A percentile compares a stretch with the other conserved stretches of the same genome.
phyloP scores from a whole-genome alignment of 768 basidiomycete genomes.

The Mycena crocata region DNA sequence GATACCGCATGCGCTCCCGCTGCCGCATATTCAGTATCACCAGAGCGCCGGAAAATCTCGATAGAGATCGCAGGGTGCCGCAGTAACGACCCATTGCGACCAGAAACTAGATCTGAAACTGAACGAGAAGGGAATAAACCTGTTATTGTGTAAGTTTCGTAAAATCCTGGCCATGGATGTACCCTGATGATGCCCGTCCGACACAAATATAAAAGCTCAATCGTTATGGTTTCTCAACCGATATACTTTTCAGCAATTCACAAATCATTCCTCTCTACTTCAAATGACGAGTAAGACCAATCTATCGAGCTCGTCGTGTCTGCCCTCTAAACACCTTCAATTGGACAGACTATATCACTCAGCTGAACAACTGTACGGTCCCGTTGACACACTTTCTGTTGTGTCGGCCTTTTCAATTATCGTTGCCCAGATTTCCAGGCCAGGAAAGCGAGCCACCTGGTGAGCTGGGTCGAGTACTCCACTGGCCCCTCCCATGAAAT shows the following conservation, averaged over 20 bases:
- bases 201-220: conserved; percentile 20
- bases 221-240: neutral
- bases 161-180: conserved; percentile 11
- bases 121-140: neutral
- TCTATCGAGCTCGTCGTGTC: too few relatives aligned
- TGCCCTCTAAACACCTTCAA: too few relatives aligned
- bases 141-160: conserved; percentile 12
- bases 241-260: neutral
- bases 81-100: neutral
- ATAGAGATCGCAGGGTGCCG: conserved; percentile 3
- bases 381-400: neutral
- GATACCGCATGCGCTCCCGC: conserved; percentile 23
- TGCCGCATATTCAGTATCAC: conserved; percentile 7
- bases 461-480: conserved; percentile 55
- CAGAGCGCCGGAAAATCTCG: neutral
- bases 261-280: conserved; percentile 13
- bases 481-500: conserved; percentile 56
- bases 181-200: conserved; percentile 16
- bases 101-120: conserved; percentile 26
- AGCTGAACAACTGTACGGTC: conserved; percentile 37
- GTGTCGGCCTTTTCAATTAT: neutral
- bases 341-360: conserved; percentile 47
- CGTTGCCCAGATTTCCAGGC: conserved; percentile 50
- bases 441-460: conserved; percentile 38
- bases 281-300: conserved; percentile 21